Evolutionary conservation across 805 yeast species (phyloP).

Genomic region (Kregervanrija pseudodelftensis): DNA sequence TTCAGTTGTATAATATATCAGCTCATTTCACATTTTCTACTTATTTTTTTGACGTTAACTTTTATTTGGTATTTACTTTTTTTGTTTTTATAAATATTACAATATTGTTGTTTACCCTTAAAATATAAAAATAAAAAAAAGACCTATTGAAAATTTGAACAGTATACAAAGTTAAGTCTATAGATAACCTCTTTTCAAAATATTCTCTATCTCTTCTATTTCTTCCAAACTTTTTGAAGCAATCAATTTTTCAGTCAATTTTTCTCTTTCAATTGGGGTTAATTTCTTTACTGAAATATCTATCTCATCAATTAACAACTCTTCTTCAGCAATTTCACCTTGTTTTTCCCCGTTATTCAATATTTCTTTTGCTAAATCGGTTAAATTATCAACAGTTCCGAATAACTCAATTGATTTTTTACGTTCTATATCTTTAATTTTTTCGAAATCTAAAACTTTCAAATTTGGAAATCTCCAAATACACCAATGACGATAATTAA

Average conservation of each 20-base stretch:
- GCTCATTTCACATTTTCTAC: no score
- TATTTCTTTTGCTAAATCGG: constrained; percentile 26
- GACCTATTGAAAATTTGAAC: not conserved
- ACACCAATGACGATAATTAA: constrained; percentile 52
- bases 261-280: constrained; percentile 44
- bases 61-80: no score
- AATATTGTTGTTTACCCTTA: no score
- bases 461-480: constrained; percentile 60
- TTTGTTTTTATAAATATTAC: no score
- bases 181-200: constrained; percentile 34
- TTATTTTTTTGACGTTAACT: no score
- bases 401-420: constrained; percentile 36
- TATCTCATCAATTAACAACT: constrained; percentile 8
- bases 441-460: constrained; percentile 58
- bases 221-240: constrained; percentile 68
- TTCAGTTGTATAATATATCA: no score
- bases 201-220: constrained; percentile 60
- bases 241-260: constrained; percentile 46
- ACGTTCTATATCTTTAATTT: constrained; percentile 52
- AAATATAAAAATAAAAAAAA: not conserved
- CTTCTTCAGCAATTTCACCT: constrained; percentile 9
- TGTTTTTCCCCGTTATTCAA: constrained; percentile 9
- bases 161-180: no score
- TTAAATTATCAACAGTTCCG: constrained; percentile 26
- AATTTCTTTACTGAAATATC: constrained; percentile 33